phyloP scores from a whole-genome alignment of 345 rosid species.

The Excoecaria cochinchinensis region DNA sequence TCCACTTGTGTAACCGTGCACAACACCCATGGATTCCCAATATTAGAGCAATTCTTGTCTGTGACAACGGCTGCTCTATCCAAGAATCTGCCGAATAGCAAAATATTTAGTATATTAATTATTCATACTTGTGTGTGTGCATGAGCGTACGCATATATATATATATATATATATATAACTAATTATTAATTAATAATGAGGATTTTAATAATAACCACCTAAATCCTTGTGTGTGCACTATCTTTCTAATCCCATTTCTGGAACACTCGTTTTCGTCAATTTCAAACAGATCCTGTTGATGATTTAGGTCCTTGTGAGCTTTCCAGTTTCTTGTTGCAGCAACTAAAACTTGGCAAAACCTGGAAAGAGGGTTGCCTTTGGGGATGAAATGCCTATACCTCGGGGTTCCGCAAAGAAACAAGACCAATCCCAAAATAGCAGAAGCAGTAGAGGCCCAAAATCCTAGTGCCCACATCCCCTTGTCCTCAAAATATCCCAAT shows the following conservation, averaged over 20 bases:
- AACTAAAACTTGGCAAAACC: conserved; percentile 28
- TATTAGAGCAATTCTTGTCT: background rate
- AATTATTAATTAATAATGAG: no score
- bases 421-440: conserved; percentile 20
- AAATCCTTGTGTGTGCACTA: conserved; percentile 23
- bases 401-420: conserved; percentile 22
- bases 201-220: conserved; percentile 6
- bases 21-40: conserved; percentile 23
- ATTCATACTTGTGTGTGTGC: background rate
- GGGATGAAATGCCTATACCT: conserved; percentile 30
- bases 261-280: background rate
- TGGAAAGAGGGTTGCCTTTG: conserved; percentile 28
- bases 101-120: background rate
- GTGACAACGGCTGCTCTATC: conserved; percentile 26
- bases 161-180: no score
- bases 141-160: no score
- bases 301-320: background rate
- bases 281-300: conserved; percentile 14
- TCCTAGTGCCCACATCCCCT: conserved; percentile 31
- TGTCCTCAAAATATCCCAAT: conserved; percentile 29
- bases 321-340: conserved; percentile 26
- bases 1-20: conserved; percentile 32
- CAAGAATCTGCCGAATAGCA: conserved; percentile 14
- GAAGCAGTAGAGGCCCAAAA: conserved; percentile 31
- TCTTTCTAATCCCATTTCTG: conserved; percentile 9